These are phyloP conservation scores for Plasmodium sp. DNA, from an alignment of 169 alveolate genomes.

Conservation along the genomic window DNA sequence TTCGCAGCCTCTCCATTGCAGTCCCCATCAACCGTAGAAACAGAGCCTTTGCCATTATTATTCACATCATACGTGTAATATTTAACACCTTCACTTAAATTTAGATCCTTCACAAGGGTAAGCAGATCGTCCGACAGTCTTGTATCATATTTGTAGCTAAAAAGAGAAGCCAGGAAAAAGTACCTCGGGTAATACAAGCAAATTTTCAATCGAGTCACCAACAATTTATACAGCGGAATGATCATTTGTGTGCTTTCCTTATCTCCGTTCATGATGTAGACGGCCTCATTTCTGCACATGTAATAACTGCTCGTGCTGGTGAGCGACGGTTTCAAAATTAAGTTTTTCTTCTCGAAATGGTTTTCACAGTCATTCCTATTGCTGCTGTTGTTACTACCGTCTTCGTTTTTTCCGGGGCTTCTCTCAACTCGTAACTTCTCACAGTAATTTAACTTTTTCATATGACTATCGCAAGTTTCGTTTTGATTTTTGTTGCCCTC, in stretches of 20 bases:
- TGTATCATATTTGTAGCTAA: constrained; percentile 54
- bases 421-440: neutral
- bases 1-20: neutral
- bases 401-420: neutral
- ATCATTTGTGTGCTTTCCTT: constrained; percentile 43
- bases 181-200: constrained; percentile 62
- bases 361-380: neutral
- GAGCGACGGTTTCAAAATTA: constrained; percentile 31
- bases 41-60: neutral
- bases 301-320: constrained; percentile 38
- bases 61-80: constrained; percentile 9
- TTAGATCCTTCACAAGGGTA: constrained; percentile 15
- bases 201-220: constrained; percentile 59
- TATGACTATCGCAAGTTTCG: neutral
- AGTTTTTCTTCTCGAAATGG: neutral
- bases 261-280: constrained; percentile 28
- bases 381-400: neutral
- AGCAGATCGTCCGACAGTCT: constrained; percentile 14
- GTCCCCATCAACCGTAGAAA: neutral
- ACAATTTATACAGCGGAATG: constrained; percentile 63
- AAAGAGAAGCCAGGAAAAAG: constrained; percentile 59
- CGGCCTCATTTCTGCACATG: constrained; percentile 5
- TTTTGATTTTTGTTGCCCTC: neutral
- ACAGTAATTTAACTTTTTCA: neutral
- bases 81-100: constrained; percentile 11